These are phyloP conservation scores for Ceriops decandra DNA, from an alignment of 345 rosid species.

Conservation along the genomic window DNA sequence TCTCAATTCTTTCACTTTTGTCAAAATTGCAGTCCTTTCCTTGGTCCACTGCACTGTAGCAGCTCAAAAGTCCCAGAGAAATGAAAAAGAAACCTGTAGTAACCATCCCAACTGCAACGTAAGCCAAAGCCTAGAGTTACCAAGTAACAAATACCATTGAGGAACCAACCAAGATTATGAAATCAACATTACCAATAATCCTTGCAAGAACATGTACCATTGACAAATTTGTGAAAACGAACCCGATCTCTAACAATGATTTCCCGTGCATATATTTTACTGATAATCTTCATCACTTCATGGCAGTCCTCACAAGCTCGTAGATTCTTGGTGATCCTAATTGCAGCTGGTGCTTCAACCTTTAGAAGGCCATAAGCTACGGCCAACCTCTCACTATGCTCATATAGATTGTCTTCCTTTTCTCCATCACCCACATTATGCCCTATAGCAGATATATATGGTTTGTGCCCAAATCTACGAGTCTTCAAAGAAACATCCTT, in stretches of 20 bases:
- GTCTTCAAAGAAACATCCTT: slow-evolving; percentile 2
- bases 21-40: no score
- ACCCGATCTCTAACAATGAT: slow-evolving; percentile 16
- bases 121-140: no score
- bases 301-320: slow-evolving; percentile 18
- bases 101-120: no score
- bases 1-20: no score
- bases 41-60: no score
- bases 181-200: slow-evolving; percentile 10
- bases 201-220: slow-evolving; percentile 20
- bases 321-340: slow-evolving; percentile 19
- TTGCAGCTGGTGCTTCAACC: slow-evolving; percentile 8
- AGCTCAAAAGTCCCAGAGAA: no score
- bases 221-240: slow-evolving; percentile 22
- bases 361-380: slow-evolving; percentile 21
- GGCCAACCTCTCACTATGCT: slow-evolving; percentile 25
- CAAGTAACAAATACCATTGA: neutral
- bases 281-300: slow-evolving; percentile 18
- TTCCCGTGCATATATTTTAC: slow-evolving; percentile 17
- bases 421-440: slow-evolving; percentile 15
- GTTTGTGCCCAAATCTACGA: slow-evolving; percentile 11
- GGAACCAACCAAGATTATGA: neutral
- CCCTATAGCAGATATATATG: slow-evolving; percentile 11
- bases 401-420: slow-evolving; percentile 5
- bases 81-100: no score